phyloP scores from a whole-genome alignment of 2,329 filamentous ascomycete species.

The Hymenotorrendiella dingleyae region DNA sequence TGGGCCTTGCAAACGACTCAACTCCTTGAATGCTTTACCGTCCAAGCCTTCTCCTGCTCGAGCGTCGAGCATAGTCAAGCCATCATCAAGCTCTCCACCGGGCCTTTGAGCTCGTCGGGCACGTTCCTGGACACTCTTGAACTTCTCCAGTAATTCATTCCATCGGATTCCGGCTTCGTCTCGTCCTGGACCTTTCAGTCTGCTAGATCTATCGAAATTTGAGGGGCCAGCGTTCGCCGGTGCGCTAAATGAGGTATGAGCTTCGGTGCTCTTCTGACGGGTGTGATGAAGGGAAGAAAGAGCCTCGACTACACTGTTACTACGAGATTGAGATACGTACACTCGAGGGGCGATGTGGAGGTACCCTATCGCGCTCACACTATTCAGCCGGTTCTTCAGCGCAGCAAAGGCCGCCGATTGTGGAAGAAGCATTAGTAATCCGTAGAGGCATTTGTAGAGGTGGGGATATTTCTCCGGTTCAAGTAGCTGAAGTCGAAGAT shows the following conservation, averaged over 20 bases:
- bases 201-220: slow-evolving; percentile 65
- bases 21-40: slow-evolving; percentile 33
- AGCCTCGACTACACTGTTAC: slow-evolving; percentile 29
- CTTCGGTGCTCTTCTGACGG: slow-evolving; percentile 27
- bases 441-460: slow-evolving; percentile 96
- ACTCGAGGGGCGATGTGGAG: slow-evolving; percentile 74
- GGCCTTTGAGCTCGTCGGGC: slow-evolving; percentile 64
- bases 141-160: slow-evolving; percentile 91
- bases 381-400: slow-evolving; percentile 92
- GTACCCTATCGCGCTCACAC: slow-evolving; percentile 94
- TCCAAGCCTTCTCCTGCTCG: slow-evolving; percentile 24
- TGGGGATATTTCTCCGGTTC: slow-evolving; percentile 94
- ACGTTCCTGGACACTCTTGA: slow-evolving; percentile 82
- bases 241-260: slow-evolving; percentile 35
- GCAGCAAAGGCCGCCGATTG: slow-evolving; percentile 97
- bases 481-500: slow-evolving; percentile 87
- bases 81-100: slow-evolving; percentile 40
- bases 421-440: slow-evolving; percentile 93
- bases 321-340: slow-evolving; percentile 51
- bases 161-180: slow-evolving; percentile 84
- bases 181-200: slow-evolving; percentile 71
- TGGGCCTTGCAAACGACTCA: slow-evolving; percentile 30
- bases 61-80: slow-evolving; percentile 44
- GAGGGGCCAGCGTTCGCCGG: slow-evolving; percentile 44
- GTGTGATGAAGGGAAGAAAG: slow-evolving; percentile 29